phyloP scores from a whole-genome alignment of 2,329 filamentous ascomycete species.

The Tolypocladium sp. region DNA sequence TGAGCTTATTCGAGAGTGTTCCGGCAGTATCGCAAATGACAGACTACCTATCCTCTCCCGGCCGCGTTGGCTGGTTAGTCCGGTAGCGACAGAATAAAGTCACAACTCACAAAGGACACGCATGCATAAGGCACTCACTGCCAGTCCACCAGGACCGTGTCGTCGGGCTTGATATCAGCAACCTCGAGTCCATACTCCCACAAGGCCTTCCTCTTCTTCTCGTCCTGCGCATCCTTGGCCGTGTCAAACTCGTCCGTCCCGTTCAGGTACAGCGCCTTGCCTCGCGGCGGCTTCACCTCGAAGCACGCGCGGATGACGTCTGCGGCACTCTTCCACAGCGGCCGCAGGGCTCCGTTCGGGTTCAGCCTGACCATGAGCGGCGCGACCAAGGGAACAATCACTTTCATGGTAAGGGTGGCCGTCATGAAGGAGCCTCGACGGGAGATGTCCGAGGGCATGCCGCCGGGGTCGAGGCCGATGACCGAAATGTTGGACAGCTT shows the following conservation, averaged over 20 bases:
- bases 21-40: not conserved
- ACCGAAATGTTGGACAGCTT: slow-evolving; percentile 23
- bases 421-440: slow-evolving; percentile 16
- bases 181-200: slow-evolving; percentile 20
- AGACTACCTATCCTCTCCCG: not conserved
- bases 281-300: slow-evolving; percentile 14
- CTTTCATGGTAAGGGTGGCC: slow-evolving; percentile 11
- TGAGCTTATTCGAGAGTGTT: too few species aligned
- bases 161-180: slow-evolving; percentile 13
- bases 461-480: slow-evolving; percentile 27
- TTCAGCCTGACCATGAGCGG: slow-evolving; percentile 12
- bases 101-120: not conserved
- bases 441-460: slow-evolving; percentile 22
- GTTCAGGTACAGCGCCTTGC: slow-evolving; percentile 22
- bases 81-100: not conserved
- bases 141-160: slow-evolving; percentile 18
- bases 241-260: slow-evolving; percentile 18
- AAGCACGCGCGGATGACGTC: slow-evolving; percentile 23
- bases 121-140: slow-evolving; percentile 6
- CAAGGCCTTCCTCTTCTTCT: slow-evolving; percentile 16
- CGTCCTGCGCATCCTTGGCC: slow-evolving; percentile 19
- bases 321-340: slow-evolving; percentile 21
- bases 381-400: slow-evolving; percentile 14
- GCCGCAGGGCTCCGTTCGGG: slow-evolving; percentile 20
- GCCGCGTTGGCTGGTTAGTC: not conserved